A percentile compares a stretch with the other conserved stretches of the same genome.
Conservation (phyloP, 2,329 filamentous ascomycete species). For the Aciculosporium take region DNA sequence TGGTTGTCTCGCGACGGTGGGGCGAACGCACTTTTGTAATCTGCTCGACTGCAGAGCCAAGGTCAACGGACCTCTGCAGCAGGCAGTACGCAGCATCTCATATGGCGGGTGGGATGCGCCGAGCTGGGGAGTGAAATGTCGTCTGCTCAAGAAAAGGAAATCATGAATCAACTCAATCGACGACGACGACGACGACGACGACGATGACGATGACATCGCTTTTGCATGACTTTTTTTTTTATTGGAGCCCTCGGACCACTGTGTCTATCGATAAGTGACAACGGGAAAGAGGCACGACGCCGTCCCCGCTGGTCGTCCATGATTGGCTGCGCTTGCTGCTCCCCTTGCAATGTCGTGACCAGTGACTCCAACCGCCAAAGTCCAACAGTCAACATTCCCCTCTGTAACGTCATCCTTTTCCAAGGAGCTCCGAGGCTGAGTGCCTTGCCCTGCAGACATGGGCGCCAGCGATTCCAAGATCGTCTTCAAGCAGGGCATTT, state of each 20-base stretch:
- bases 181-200: too few species aligned
- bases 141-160: background rate
- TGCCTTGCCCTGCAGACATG: conserved; percentile 41
- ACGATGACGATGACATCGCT: too few species aligned
- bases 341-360: too few species aligned
- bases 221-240: too few species aligned
- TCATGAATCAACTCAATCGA: background rate
- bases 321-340: too few species aligned
- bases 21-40: background rate
- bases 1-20: background rate
- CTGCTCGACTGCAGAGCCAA: background rate
- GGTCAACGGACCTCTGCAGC: conserved; percentile 9
- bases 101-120: conserved; percentile 1
- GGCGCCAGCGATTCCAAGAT: conserved; percentile 98
- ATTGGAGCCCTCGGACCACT: too few species aligned
- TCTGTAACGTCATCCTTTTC: conserved; percentile 6
- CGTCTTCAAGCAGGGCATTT: conserved; percentile 97
- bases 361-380: background rate
- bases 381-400: too few species aligned
- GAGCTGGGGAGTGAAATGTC: background rate
- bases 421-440: conserved; percentile 6
- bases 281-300: too few species aligned
- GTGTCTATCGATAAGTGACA: too few species aligned
- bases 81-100: conserved; percentile 18
- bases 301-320: too few species aligned